Percentiles rank a stretch among this genome's conserved stretches.
These are phyloP conservation scores for Hypoxylon intermedium DNA, from an alignment of 495 filamentous ascomycete species.

Conservation along the genomic window DNA sequence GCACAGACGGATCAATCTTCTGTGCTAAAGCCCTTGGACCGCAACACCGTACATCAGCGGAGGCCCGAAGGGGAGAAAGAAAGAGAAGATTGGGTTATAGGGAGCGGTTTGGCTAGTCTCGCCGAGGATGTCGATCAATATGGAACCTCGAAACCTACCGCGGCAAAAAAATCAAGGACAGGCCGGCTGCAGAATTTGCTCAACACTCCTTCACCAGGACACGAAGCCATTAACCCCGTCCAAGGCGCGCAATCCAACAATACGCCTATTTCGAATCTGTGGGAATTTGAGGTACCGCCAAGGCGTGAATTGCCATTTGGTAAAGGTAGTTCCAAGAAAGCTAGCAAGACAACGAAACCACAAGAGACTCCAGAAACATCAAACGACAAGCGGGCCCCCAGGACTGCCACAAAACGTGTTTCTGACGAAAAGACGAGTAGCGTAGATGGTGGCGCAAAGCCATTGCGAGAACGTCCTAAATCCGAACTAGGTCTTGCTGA, in stretches of 20 bases:
- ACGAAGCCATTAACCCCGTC: conserved; percentile 9
- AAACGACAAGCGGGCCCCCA: neutral
- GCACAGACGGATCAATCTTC: neutral
- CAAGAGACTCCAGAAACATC: neutral
- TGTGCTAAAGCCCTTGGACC: neutral
- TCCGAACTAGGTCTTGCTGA: conserved; percentile 63
- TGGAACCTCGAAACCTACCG: neutral
- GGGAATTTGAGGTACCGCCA: conserved; percentile 18
- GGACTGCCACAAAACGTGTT: neutral
- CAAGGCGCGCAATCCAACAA: neutral
- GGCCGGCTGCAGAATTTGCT: conserved; percentile 24
- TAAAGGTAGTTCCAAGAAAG: conserved; percentile 11
- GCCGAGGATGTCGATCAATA: conserved; percentile 22
- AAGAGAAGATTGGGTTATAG: neutral
- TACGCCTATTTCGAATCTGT: conserved; percentile 18
- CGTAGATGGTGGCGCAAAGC: conserved; percentile 3
- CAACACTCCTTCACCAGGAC: conserved; percentile 33
- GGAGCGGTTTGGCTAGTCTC: conserved; percentile 12
- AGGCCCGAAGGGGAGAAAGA: neutral
- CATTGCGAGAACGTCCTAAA: conserved; percentile 61
- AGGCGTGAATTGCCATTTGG: conserved; percentile 29
- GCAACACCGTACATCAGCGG: conserved; percentile 9
- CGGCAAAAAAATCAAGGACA: conserved; percentile 6
- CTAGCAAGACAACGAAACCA: neutral
- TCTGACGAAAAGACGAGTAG: conserved; percentile 27